Base-by-base conservation (phyloP, 202 grass and related monocot species). In the Elaeis oleifera region DNA sequence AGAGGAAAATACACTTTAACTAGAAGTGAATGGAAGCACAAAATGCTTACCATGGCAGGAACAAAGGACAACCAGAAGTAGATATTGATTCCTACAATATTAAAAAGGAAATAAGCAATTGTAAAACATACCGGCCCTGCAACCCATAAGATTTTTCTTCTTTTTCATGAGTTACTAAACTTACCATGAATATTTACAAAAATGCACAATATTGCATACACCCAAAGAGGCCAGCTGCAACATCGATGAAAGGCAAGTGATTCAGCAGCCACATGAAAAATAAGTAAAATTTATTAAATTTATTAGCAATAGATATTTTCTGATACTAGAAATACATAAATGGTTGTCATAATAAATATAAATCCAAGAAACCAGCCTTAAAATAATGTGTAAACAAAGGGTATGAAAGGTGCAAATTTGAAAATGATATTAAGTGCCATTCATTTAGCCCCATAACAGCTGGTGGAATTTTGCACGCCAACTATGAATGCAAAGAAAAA, bases 31-130 rank as follows among this genome's bases (percentile, higher is more conserved):
- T 23, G 36, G 52, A 32, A 61, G 24, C 18, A 44, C 18, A 21
- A 53, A 64, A 70, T 74, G 74, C 92, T 91, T 84, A 97, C 92
- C 76, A 86, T 58, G 58, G 70, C 82, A 72, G 84, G 92, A 63
- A 75, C 60, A 61, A 91, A 97, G 50, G 92, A 89, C 67, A 97
- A 68, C 92, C 88, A 97, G 76, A 97, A 97, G 74, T 97, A 97
- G 81, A 97, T 91, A 79, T 97, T 97, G 71, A 97, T 78, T 76
- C 92, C 92, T 97, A 48, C 32, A 85, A 58, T 76, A 25, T 68
- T 58, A 78, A 39, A 16, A 52, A 15, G 6, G 24, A 56, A 32
- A 65, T 50, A 5, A 25, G 16, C 18, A 9, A 18, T 22, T 15
- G 15, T 23, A 61, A 72, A 32, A 29, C 6, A 23, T 6, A 70